These are phyloP conservation scores for Hypomontagnella monticulosa DNA, from an alignment of 495 filamentous ascomycete species.

Conservation along the genomic window DNA sequence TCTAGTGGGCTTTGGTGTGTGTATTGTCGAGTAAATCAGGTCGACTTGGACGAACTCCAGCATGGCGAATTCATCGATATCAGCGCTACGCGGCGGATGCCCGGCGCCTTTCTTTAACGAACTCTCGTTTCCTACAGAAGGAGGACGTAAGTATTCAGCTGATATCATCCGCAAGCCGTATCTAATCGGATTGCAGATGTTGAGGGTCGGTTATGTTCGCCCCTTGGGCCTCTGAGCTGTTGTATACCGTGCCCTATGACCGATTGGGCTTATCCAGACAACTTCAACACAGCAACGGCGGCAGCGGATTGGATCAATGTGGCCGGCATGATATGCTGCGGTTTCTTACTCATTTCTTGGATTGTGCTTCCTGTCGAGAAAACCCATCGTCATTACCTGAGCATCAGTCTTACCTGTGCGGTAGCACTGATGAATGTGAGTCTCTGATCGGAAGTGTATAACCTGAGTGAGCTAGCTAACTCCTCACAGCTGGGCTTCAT, in stretches of 20 bases:
- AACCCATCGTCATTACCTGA: conserved; percentile 92
- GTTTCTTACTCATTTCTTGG: conserved; percentile 85
- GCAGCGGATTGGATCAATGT: conserved; percentile 84
- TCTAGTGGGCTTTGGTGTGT: background rate
- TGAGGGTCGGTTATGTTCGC: conserved; percentile 68
- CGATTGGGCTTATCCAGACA: conserved; percentile 83
- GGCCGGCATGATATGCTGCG: conserved; percentile 71
- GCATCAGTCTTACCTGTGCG: conserved; percentile 80
- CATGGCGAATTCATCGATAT: conserved; percentile 46
- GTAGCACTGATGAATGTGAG: conserved; percentile 81
- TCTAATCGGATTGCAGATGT: conserved; percentile 62
- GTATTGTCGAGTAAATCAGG: background rate
- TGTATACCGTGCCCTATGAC: conserved; percentile 92
- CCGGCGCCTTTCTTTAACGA: conserved; percentile 51
- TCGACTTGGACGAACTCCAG: conserved; percentile 12
- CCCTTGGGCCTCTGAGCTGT: conserved; percentile 61
- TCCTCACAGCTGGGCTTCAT: conserved; percentile 77
- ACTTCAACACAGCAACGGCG: conserved; percentile 69
- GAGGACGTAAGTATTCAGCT: conserved; percentile 54
- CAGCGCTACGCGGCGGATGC: conserved; percentile 38
- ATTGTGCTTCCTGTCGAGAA: conserved; percentile 84
- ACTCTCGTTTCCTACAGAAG: conserved; percentile 41
- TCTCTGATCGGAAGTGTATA: conserved; percentile 14
- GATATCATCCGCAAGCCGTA: conserved; percentile 19
- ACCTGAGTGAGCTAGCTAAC: conserved; percentile 12